Evolutionary conservation across 805 yeast genomes (phyloP), one percentile per base, ranked within the genome.

Genomic region (Candida montana): DNA sequence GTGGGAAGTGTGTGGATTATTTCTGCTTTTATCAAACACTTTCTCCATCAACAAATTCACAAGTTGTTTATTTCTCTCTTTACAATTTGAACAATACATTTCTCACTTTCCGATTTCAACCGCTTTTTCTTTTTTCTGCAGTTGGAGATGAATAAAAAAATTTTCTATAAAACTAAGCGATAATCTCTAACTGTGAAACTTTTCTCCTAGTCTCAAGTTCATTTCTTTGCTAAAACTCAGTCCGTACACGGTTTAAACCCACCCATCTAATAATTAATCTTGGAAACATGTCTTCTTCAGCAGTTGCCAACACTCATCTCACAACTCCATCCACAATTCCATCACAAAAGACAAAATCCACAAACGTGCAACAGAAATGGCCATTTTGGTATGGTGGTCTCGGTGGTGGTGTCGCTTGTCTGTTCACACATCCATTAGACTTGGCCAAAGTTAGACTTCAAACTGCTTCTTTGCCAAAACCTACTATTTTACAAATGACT

Each of bases 391-490:
- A 77, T 49, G 83, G 81, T 35, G 87, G 88, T 42, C 81, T 77
- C 13, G 77, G 84, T 13, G 81, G 85, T 44, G 76, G 77, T 69
- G 71, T 72, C 35, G 88, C 87, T 7, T 77, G 83, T 57, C 50
- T 76, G 30, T 75, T 74, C 36, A 81, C 88, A 2, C 96, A 87
- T 63, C 96, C 96, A 4, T 67, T 87, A 45, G 96, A 87, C 59
- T 68, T 87, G 33, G 93, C 95, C 3, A 87, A 87, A 55, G 95
- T 89, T 8, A 75, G 95, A 38, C 68, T 87, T 58, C 96, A 87
- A 59, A 83, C 95, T 0, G 89, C 95, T 3, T 57, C 73, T 1
- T 65, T 62, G 11, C 83, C 85, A 4, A 87, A 87, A 32, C 83
- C 77, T 41, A 68, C 79, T 0, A 67, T 87, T 49, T 57, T 75